phyloP scores from a whole-genome alignment of 495 filamentous ascomycete genomes.

The Penicillium soppii region DNA sequence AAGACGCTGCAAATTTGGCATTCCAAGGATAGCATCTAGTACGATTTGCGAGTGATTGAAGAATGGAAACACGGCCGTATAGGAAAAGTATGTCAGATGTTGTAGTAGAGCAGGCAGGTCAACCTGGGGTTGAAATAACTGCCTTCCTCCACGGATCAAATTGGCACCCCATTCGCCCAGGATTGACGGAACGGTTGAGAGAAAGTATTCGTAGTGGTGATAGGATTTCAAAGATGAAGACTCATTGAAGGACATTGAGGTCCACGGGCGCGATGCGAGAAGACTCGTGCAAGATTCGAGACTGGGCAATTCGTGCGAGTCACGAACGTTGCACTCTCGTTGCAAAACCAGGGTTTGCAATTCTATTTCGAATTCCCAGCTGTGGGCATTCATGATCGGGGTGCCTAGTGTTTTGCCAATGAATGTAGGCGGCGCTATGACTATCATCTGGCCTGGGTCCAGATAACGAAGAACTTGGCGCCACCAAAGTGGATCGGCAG shows the following conservation, averaged over 20 bases:
- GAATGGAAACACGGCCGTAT: conserved; percentile 46
- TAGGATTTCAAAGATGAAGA: conserved; percentile 43
- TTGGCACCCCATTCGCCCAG: conserved; percentile 32
- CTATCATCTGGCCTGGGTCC: conserved; percentile 30
- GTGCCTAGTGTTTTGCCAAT: conserved; percentile 31
- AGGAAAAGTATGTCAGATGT: conserved; percentile 32
- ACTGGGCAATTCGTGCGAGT: background rate
- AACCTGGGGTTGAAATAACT: background rate
- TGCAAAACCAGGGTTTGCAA: conserved; percentile 34
- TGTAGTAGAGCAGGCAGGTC: conserved; percentile 14
- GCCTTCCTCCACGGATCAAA: background rate
- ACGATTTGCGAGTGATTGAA: conserved; percentile 44
- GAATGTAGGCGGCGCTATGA: conserved; percentile 35
- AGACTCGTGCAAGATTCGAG: conserved; percentile 17
- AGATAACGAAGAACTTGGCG: conserved; percentile 27
- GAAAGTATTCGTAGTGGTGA: conserved; percentile 46
- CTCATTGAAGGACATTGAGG: conserved; percentile 39
- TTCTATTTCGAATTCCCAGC: conserved; percentile 42
- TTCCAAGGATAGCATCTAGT: conserved; percentile 26
- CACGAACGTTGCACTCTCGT: conserved; percentile 3
- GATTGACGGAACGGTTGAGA: conserved; percentile 35
- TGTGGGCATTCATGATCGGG: conserved; percentile 30
- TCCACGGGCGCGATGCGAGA: conserved; percentile 30
- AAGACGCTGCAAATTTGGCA: conserved; percentile 29
- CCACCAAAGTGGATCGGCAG: conserved; percentile 32